Evolutionary conservation across 2,329 filamentous ascomycete genomes (phyloP).

Genomic region (Penicillium corylophilum): DNA sequence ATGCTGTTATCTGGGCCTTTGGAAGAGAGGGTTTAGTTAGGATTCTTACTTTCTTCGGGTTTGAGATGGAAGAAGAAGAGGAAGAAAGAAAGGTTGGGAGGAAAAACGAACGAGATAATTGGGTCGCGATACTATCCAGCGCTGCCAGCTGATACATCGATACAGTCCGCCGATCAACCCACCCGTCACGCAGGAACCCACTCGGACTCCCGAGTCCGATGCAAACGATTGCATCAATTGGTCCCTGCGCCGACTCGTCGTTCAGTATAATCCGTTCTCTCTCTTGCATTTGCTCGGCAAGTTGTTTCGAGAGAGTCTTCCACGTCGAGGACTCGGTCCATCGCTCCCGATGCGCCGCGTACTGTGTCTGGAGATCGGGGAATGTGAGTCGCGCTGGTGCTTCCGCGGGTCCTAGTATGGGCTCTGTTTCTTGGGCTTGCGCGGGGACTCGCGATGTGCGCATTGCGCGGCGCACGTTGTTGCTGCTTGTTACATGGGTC

Average conservation of each 20-base stretch:
- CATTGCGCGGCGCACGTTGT: conserved; percentile 28
- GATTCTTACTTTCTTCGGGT: no score
- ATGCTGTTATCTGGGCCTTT: background rate
- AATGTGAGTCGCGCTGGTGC: conserved; percentile 35
- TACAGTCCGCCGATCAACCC: conserved; percentile 42
- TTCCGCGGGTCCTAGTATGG: conserved; percentile 35
- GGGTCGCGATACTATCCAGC: conserved; percentile 30
- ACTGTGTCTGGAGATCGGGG: conserved; percentile 32
- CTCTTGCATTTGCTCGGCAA: conserved; percentile 1
- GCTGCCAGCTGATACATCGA: conserved; percentile 45
- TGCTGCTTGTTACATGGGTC: conserved; percentile 43
- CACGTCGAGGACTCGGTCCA: conserved; percentile 34
- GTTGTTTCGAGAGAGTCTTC: conserved; percentile 16
- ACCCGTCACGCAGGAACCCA: conserved; percentile 42
- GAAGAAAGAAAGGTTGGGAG: background rate
- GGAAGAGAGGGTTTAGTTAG: no score
- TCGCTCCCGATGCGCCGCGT: conserved; percentile 24
- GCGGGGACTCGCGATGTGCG: conserved; percentile 4
- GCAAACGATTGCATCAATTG: conserved; percentile 35
- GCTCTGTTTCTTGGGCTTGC: background rate
- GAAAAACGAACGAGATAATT: conserved; percentile 26
- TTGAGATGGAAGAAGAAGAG: background rate
- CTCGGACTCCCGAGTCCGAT: conserved; percentile 44
- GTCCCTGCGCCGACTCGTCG: background rate
- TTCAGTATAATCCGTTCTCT: background rate